phyloP scores from a whole-genome alignment of 2,329 filamentous ascomycete species.

The Paracamarosporium sp. region DNA sequence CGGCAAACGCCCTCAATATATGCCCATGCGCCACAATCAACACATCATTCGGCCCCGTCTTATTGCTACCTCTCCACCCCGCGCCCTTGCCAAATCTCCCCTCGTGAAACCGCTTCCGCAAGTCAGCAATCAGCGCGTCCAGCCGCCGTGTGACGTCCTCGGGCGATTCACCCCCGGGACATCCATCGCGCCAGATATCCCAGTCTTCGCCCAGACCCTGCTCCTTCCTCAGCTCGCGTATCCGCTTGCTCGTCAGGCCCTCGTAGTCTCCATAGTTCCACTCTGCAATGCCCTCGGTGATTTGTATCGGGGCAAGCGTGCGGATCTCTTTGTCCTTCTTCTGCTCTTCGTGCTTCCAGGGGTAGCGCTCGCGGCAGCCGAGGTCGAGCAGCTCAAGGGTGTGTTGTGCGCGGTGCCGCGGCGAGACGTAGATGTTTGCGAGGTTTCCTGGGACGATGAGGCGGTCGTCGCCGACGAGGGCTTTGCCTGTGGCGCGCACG shows the following conservation, averaged over 20 bases:
- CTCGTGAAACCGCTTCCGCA: slow-evolving; percentile 61
- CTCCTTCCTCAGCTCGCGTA: slow-evolving; percentile 53
- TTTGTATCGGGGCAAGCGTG: slow-evolving; percentile 53
- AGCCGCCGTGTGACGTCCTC: slow-evolving; percentile 74
- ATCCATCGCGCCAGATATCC: slow-evolving; percentile 87
- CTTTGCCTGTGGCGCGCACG: slow-evolving; percentile 72
- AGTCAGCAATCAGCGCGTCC: slow-evolving; percentile 77
- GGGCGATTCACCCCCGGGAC: slow-evolving; percentile 81
- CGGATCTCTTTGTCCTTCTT: slow-evolving; percentile 18
- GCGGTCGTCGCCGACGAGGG: slow-evolving; percentile 82
- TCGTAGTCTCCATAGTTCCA: slow-evolving; percentile 72
- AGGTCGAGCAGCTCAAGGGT: slow-evolving; percentile 90
- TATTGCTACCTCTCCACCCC: slow-evolving; percentile 52
- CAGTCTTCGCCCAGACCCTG: slow-evolving; percentile 65
- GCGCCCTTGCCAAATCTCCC: slow-evolving; percentile 63
- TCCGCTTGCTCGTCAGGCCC: slow-evolving; percentile 61
- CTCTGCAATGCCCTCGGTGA: slow-evolving; percentile 62
- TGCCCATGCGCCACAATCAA: slow-evolving; percentile 89
- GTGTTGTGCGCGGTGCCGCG: slow-evolving; percentile 80
- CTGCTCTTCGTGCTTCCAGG: slow-evolving; percentile 10
- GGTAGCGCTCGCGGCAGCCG: slow-evolving; percentile 68
- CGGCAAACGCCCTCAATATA: slow-evolving; percentile 85
- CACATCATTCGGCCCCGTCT: slow-evolving; percentile 65
- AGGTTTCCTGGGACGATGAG: slow-evolving; percentile 84
- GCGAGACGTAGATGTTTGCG: slow-evolving; percentile 88